These are phyloP conservation scores for Lactarius akahatsu DNA, from an alignment of 768 basidiomycete species.

Conservation along the genomic window DNA sequence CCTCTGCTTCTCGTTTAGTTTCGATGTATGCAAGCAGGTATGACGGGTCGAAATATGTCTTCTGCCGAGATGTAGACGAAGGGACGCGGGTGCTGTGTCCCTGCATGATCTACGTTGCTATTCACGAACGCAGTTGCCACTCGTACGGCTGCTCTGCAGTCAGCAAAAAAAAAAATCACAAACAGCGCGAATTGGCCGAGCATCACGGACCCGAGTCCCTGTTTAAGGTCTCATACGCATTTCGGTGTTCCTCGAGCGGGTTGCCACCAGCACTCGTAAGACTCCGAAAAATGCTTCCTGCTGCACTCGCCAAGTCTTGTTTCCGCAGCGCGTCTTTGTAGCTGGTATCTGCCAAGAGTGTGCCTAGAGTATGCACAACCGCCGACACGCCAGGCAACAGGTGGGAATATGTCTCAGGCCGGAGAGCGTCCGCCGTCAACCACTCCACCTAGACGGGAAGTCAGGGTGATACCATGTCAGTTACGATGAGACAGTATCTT, in stretches of 20 bases:
- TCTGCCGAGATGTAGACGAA: conserved; percentile 97
- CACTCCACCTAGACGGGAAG: conserved; percentile 67
- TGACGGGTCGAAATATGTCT: conserved; percentile 84
- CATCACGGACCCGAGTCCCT: conserved; percentile 76
- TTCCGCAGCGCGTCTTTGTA: conserved; percentile 77
- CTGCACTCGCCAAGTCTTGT: conserved; percentile 53
- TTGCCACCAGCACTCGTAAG: conserved; percentile 43
- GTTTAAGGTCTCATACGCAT: conserved; percentile 79
- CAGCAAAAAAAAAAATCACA: conserved; percentile 8
- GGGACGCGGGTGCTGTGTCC: conserved; percentile 43
- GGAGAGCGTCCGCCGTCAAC: conserved; percentile 80
- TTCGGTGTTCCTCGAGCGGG: conserved; percentile 53
- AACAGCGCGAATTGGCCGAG: conserved; percentile 6
- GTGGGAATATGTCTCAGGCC: conserved; percentile 68
- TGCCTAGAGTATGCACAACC: conserved; percentile 93
- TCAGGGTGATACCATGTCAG: conserved; percentile 15
- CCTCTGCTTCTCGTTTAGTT: conserved; percentile 92
- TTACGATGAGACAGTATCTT: conserved; percentile 15
- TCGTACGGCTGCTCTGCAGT: conserved; percentile 50
- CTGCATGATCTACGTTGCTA: conserved; percentile 42
- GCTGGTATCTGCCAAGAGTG: conserved; percentile 71
- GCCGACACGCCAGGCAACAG: conserved; percentile 67
- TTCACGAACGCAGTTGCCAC: conserved; percentile 76
- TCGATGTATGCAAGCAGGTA: conserved; percentile 83
- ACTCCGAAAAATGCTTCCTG: conserved; percentile 48